phyloP scores from a whole-genome alignment of 148 eudicot genomes.

The Fagopyrum tataricum region DNA sequence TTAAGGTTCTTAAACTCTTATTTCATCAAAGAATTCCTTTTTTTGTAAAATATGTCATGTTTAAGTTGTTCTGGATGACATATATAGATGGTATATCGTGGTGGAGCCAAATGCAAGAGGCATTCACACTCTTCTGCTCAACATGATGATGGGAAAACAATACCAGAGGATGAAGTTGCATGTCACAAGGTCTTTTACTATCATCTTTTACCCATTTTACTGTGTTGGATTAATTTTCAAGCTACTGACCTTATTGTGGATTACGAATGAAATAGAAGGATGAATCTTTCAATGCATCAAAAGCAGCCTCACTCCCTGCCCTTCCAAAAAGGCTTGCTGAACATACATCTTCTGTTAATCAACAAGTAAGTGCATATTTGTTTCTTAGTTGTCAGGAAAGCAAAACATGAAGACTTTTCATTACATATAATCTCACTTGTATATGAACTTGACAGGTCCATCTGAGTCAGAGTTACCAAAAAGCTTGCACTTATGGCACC shows the following conservation, averaged over 20 bases:
- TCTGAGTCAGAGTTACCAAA: slow-evolving; percentile 19
- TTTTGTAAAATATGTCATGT: background rate
- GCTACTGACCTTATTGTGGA: background rate
- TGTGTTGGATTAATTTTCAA: background rate
- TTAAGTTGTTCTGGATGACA: background rate
- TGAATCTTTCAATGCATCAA: slow-evolving; percentile 21
- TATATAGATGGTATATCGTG: slow-evolving; percentile 65
- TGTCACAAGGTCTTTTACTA: slow-evolving; percentile 23
- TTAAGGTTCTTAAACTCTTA: slow-evolving; percentile 38
- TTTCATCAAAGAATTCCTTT: background rate
- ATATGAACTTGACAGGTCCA: slow-evolving; percentile 15
- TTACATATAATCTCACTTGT: background rate
- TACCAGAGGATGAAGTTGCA: slow-evolving; percentile 42
- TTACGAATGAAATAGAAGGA: slow-evolving; percentile 24
- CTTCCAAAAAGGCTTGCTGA: slow-evolving; percentile 19
- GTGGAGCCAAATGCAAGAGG: slow-evolving; percentile 65
- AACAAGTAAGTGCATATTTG: background rate
- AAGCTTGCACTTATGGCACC: slow-evolving; percentile 16
- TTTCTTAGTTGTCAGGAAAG: background rate
- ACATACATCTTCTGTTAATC: background rate
- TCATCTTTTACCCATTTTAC: background rate
- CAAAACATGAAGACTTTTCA: background rate
- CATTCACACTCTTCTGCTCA: slow-evolving; percentile 27
- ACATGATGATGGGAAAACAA: slow-evolving; percentile 49
- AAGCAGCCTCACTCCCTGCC: slow-evolving; percentile 13